Conservation (phyloP, 2,329 filamentous ascomycete genomes). For the Sporothrix luriei region DNA sequence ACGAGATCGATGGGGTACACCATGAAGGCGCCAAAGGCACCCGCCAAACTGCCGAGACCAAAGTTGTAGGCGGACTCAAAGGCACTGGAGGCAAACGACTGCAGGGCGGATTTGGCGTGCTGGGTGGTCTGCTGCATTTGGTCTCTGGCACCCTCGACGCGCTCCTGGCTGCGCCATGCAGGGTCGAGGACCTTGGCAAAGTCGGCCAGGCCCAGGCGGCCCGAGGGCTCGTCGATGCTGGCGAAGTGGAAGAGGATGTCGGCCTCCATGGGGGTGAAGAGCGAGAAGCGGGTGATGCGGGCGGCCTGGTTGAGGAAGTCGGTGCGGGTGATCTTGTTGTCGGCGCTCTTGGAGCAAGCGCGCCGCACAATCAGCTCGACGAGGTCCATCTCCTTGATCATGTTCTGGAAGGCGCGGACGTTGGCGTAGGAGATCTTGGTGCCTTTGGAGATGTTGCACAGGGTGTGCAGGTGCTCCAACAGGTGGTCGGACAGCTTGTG, state of each 20-base stretch:
- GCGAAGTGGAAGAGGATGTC: constrained; percentile 99
- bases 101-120: constrained; percentile 58
- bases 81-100: constrained; percentile 63
- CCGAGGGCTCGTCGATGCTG: constrained; percentile 84
- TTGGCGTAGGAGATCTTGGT: constrained; percentile 98
- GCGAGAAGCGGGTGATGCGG: constrained; percentile 85
- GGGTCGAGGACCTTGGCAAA: constrained; percentile 95
- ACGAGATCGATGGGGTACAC: constrained; percentile 98
- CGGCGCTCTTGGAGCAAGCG: constrained; percentile 77
- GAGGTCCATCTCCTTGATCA: constrained; percentile 96
- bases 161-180: constrained; percentile 74
- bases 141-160: constrained; percentile 47
- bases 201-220: constrained; percentile 76
- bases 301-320: constrained; percentile 96
- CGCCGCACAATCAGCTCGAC: constrained; percentile 91
- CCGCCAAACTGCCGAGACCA: constrained; percentile 81
- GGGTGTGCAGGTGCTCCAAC: constrained; percentile 82
- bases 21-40: constrained; percentile 98
- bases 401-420: constrained; percentile 95
- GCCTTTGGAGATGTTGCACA: constrained; percentile 90
- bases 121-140: constrained; percentile 42
- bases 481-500: constrained; percentile 98
- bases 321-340: constrained; percentile 90
- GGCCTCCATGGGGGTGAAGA: constrained; percentile 98
- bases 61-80: constrained; percentile 89